phyloP scores from a whole-genome alignment of 2,329 filamentous ascomycete species.

The Cytospora paraplurivora region DNA sequence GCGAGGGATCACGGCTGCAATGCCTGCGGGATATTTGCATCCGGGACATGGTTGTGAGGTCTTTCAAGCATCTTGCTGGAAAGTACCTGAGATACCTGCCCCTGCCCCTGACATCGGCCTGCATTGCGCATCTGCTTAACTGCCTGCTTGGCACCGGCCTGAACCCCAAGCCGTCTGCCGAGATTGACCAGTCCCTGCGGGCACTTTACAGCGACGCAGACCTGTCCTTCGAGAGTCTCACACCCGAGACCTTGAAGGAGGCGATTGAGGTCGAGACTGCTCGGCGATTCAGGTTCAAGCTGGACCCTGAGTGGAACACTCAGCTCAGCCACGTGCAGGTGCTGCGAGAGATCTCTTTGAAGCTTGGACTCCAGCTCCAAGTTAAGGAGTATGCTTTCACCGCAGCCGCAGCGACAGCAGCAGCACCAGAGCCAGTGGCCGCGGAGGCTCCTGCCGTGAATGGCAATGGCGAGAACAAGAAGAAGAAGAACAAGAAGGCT shows the following conservation, averaged over 20 bases:
- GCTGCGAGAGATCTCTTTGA: conserved; percentile 84
- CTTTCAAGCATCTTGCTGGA: conserved; percentile 90
- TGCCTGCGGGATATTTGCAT: conserved; percentile 76
- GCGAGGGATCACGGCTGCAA: conserved; percentile 70
- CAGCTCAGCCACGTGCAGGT: conserved; percentile 76
- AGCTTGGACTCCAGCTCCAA: conserved; percentile 85
- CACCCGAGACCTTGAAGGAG: conserved; percentile 68
- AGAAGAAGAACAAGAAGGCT: conserved; percentile 65
- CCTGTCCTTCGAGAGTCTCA: conserved; percentile 77
- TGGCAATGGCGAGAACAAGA: conserved; percentile 49
- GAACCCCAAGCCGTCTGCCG: conserved; percentile 76
- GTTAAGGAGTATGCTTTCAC: conserved; percentile 76
- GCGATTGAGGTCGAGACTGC: conserved; percentile 73
- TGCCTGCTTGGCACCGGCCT: conserved; percentile 80
- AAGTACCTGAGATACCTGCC: conserved; percentile 79
- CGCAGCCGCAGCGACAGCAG: conserved; percentile 39
- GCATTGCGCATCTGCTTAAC: conserved; percentile 86
- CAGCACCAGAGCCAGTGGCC: conserved; percentile 36
- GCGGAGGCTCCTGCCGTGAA: conserved; percentile 39
- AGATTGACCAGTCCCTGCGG: conserved; percentile 74
- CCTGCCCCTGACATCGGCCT: conserved; percentile 75
- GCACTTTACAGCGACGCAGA: conserved; percentile 79
- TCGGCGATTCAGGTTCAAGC: conserved; percentile 74
- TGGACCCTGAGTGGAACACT: conserved; percentile 69
- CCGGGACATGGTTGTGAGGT: conserved; percentile 93